Evolutionary conservation across 495 filamentous ascomycete species (phyloP).

Genomic region (Trichoderma virens): DNA sequence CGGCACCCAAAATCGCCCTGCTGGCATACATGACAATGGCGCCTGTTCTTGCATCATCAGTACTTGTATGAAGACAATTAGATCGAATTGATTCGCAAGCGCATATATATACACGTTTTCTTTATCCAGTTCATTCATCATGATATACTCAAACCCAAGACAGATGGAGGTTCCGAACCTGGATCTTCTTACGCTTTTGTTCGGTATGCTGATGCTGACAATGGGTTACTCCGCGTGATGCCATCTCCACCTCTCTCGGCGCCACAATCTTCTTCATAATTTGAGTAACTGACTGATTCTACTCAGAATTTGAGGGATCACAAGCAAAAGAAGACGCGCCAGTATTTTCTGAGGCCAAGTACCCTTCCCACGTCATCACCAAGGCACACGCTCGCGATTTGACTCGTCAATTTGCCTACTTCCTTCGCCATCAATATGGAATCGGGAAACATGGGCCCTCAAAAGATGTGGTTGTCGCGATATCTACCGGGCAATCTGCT

Average conservation of each 20-base stretch:
- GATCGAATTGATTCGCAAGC: too few species aligned
- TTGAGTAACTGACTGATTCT: neutral
- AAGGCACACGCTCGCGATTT: slow-evolving; percentile 37
- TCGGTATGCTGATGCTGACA: slow-evolving; percentile 1
- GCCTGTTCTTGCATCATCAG: too few species aligned
- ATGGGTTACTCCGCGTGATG: neutral
- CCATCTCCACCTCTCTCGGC: neutral
- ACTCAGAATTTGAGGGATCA: neutral
- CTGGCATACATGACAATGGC: too few species aligned
- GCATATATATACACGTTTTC: too few species aligned
- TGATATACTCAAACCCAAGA: slow-evolving; percentile 8
- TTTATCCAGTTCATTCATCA: neutral
- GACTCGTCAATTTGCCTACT: slow-evolving; percentile 37
- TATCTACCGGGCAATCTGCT: slow-evolving; percentile 41
- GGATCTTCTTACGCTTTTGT: slow-evolving; percentile 12
- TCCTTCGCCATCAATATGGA: slow-evolving; percentile 38
- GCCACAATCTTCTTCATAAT: neutral
- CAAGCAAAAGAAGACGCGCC: slow-evolving; percentile 17
- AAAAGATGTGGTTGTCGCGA: slow-evolving; percentile 44
- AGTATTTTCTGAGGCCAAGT: slow-evolving; percentile 34
- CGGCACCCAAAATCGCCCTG: too few species aligned
- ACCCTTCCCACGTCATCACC: slow-evolving; percentile 38
- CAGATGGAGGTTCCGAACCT: neutral
- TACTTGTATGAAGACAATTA: too few species aligned
- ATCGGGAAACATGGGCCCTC: slow-evolving; percentile 38